These are phyloP conservation scores for Boletus smithii DNA, from an alignment of 1,284 basidiomycete genomes.

Conservation along the genomic window DNA sequence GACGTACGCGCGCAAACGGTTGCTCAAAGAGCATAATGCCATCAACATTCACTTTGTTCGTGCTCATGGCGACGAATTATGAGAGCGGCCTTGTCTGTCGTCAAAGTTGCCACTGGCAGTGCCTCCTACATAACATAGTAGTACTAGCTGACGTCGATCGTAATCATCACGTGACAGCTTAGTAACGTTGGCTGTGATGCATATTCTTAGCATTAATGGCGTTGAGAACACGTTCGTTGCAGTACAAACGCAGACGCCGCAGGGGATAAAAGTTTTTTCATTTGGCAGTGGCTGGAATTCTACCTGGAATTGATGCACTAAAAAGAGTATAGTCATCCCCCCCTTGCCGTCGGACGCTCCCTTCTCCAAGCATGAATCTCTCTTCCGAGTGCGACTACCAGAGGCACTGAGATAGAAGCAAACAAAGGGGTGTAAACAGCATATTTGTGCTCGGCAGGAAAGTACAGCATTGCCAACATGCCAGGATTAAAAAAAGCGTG, in stretches of 20 bases:
- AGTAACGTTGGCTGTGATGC: neutral
- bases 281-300: constrained; percentile 8
- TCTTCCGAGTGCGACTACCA: constrained; percentile 70
- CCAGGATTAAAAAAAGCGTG: constrained; percentile 95
- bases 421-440: constrained; percentile 93
- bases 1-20: constrained; percentile 71
- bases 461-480: constrained; percentile 95
- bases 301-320: constrained; percentile 5
- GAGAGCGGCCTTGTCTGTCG: constrained; percentile 11
- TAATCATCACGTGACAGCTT: constrained; percentile 25
- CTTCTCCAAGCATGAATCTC: constrained; percentile 61
- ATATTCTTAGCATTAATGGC: neutral
- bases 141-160: constrained; percentile 22
- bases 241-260: constrained; percentile 11
- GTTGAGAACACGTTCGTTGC: constrained; percentile 14
- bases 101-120: constrained; percentile 1
- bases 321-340: constrained; percentile 16
- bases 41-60: constrained; percentile 61
- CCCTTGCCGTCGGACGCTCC: constrained; percentile 26
- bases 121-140: neutral
- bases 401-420: constrained; percentile 81
- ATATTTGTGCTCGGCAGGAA: constrained; percentile 93
- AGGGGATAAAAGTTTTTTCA: constrained; percentile 14
- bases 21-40: constrained; percentile 86
- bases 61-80: constrained; percentile 35